Evolutionary conservation across 495 filamentous ascomycete species (phyloP), one percentile per base, ranked within the genome.

Genomic region (Xylaria castorea): DNA sequence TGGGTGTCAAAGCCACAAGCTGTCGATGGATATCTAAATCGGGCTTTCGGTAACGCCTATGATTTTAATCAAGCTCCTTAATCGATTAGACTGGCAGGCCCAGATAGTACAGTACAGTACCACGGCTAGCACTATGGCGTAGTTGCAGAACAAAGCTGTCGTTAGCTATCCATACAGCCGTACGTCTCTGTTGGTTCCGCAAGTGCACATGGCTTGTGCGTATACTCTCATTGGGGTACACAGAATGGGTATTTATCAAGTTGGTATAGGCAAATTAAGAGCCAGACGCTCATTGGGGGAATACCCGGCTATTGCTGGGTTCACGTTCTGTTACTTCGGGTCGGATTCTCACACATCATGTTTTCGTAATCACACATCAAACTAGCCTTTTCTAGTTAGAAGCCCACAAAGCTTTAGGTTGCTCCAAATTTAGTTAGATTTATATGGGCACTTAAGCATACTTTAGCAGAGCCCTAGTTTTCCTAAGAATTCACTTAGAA

Each of bases 21-120:
- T 20, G 55, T 78, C 51, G 70, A 73, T 34, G 74, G 75, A 1
- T 86, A 87, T 77, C 61, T 87, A 68, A 79, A 86, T 38, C 78
- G 83, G 40, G 82, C 79, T 5, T 87, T 85, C 74, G 85, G 86
- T 0, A 87, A 87, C 65, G 78, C 83, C 62, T 87, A 86, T 78
- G 82, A 87, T 76, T 87, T 87, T 53, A 80, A 80, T 61, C 83
- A 86, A 76, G 53, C 51, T 2, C 48, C 69, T 1, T 71, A 25
- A 58, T 57, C 11, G 16, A 42, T 38, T 53, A 14, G 32, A 25
- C 1, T 22, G 36, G 36, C 2, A 30, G 58, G 20, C 22, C 11
- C 14, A 57, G 51, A 16, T 57, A 30, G n/a, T 8, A 40, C 9
- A 1, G 30, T 30, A 1, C 57, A n/a, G 14, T 34, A 6, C 55